Conservation (phyloP, 169 alveolate species). For the Plasmodium malariae region DNA sequence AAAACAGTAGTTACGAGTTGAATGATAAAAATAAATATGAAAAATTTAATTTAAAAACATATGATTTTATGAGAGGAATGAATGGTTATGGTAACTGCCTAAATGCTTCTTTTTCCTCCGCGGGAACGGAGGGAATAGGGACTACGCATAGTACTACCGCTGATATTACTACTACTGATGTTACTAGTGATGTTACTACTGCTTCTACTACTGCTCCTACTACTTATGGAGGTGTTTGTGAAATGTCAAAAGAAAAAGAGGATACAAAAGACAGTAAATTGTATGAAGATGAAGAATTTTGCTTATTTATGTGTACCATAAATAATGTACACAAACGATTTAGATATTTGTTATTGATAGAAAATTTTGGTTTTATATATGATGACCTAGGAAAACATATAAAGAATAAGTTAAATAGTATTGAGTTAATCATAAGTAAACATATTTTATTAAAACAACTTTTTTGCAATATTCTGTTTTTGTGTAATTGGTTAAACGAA, state of each 20-base stretch:
- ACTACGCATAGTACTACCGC: neutral
- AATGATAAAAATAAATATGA: conserved; percentile 20
- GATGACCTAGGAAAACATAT: conserved; percentile 57
- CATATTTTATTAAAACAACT: conserved; percentile 59
- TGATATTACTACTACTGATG: neutral
- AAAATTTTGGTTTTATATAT: conserved; percentile 67
- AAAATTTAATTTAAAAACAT: conserved; percentile 19
- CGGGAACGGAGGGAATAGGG: neutral
- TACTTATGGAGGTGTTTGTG: neutral
- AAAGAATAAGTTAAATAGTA: conserved; percentile 29
- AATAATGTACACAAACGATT: conserved; percentile 45
- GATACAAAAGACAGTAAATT: neutral
- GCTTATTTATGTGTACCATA: conserved; percentile 59
- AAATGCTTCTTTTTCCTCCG: conserved; percentile 1
- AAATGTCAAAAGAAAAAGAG: neutral
- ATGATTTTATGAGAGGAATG: conserved; percentile 59
- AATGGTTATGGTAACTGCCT: conserved; percentile 20
- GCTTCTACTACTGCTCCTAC: neutral
- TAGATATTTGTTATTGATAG: conserved; percentile 56
- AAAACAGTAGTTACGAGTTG: neutral
- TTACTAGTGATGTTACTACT: neutral
- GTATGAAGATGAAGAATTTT: conserved; percentile 71
- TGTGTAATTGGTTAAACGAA: conserved; percentile 72
- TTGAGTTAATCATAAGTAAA: conserved; percentile 54
- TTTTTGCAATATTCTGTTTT: conserved; percentile 55